These are phyloP conservation scores for Sanghuangporus sanghuang DNA, from an alignment of 1,284 basidiomycete genomes.

Conservation along the genomic window DNA sequence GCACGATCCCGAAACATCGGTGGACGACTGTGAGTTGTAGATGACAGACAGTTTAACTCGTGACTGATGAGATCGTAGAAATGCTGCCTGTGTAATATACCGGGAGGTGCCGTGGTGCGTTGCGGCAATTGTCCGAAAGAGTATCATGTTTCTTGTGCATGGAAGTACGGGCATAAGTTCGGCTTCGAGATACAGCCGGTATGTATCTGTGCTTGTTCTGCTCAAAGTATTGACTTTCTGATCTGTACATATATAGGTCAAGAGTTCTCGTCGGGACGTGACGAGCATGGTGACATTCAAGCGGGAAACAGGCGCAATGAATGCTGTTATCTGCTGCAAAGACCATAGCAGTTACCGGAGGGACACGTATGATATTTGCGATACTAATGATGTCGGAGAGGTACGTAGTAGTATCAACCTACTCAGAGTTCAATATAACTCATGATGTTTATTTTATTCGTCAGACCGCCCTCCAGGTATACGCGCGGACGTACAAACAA, in stretches of 20 bases:
- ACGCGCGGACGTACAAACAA: slow-evolving; percentile 79
- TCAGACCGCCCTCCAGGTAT: slow-evolving; percentile 84
- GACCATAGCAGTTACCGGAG: slow-evolving; percentile 69
- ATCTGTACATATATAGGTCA: slow-evolving; percentile 46
- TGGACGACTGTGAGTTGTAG: slow-evolving; percentile 53
- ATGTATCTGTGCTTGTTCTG: slow-evolving; percentile 28
- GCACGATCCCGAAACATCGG: slow-evolving; percentile 58
- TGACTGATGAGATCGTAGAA: slow-evolving; percentile 32
- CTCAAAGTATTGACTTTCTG: background rate
- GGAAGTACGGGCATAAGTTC: slow-evolving; percentile 75
- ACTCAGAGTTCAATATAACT: background rate
- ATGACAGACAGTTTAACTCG: background rate
- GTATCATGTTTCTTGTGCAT: slow-evolving; percentile 90
- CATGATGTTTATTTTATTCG: background rate
- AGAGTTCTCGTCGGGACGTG: slow-evolving; percentile 63
- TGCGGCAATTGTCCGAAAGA: slow-evolving; percentile 80
- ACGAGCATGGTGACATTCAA: slow-evolving; percentile 76
- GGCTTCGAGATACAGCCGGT: slow-evolving; percentile 88
- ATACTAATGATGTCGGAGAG: slow-evolving; percentile 78
- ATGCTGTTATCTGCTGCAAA: slow-evolving; percentile 76
- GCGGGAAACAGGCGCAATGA: slow-evolving; percentile 81
- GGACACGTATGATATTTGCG: slow-evolving; percentile 76
- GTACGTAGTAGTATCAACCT: slow-evolving; percentile 33
- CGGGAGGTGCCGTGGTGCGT: slow-evolving; percentile 75
- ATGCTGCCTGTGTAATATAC: slow-evolving; percentile 58